These are phyloP conservation scores for Fusarium citri DNA, from an alignment of 2,329 filamentous ascomycete species.

Conservation along the genomic window DNA sequence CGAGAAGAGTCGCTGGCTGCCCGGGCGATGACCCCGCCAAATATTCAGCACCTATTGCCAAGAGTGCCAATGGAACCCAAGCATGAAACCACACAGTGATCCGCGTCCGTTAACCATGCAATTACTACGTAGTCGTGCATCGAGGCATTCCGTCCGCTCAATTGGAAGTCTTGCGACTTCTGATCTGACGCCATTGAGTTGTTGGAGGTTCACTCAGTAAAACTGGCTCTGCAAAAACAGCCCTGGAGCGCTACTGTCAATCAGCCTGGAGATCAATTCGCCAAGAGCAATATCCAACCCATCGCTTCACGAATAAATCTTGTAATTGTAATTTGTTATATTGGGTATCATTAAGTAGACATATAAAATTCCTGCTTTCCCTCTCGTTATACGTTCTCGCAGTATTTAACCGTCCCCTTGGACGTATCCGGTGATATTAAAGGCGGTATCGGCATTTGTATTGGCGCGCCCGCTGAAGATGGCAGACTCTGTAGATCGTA, in stretches of 20 bases:
- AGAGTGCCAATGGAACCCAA: neutral
- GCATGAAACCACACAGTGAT: neutral
- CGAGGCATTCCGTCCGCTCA: neutral
- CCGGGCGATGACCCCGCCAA: neutral
- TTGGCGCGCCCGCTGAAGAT: slow-evolving; percentile 6
- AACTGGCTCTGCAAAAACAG: neutral
- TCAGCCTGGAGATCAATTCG: no score
- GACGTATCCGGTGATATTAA: slow-evolving; percentile 5
- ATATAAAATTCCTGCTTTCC: no score
- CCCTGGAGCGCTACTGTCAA: neutral
- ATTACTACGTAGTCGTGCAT: neutral
- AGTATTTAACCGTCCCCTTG: slow-evolving; percentile 5
- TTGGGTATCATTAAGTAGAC: slow-evolving; percentile 24
- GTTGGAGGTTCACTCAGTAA: neutral
- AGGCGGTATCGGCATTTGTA: neutral
- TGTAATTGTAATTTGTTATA: neutral
- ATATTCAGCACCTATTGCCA: neutral
- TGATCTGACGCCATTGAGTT: neutral
- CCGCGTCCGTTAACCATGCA: neutral
- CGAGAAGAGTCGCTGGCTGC: neutral
- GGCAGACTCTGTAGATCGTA: slow-evolving; percentile 32
- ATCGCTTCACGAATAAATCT: neutral
- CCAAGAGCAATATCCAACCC: neutral
- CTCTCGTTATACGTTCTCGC: slow-evolving; percentile 2
- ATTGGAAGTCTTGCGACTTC: neutral